Evolutionary conservation across 306 rosid species (phyloP), one percentile per base, ranked within the genome.

Genomic region (Alnus rubra): DNA sequence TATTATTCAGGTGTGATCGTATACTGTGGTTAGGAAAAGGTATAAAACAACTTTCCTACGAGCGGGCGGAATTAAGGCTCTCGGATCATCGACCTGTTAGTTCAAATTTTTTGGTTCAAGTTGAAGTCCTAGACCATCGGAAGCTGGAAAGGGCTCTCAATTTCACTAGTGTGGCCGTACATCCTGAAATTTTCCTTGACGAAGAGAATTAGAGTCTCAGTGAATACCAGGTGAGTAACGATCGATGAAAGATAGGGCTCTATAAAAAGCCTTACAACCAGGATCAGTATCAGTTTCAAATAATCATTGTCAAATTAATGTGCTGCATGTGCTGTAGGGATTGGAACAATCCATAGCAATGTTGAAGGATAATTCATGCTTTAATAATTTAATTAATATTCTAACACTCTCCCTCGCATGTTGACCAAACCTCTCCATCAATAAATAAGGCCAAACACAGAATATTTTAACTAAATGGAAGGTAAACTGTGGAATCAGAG

Each of bases 31-130:
- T 80, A 23, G 99, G 98, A 75, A 95, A 80, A 82, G 97, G 98
- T 58, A 93, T 91, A 63, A 90, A 89, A 55, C 99, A 95, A 76
- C 73, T 88, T 42, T 83, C 87, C 54, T 95, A 95, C 23, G 69
- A 83, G 59, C 89, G 92, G 23, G 82, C 96, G 70, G 98, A 95
- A 14, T 28, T 86, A 48, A 85, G 49, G 80, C 69, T 93, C 54
- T 95, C 99, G 7, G 98, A 93, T 89, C 99, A 95, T 80, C 76
- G 96, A 31, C 97, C 99, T 1, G 94, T 93, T 52, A 87, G 96
- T 53, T 95, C 99, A 18, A 65, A 77, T 9, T 95, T 95, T 82
- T 68, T 64, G 55, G 88, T 90, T 75, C 94, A 91, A 82, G 97
- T 95, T 49, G 99, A 95, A 89, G 94, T 95, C 52, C 87, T 95